phyloP scores from a whole-genome alignment of 2,329 filamentous ascomycete genomes.

The Seiridium cupressi region DNA sequence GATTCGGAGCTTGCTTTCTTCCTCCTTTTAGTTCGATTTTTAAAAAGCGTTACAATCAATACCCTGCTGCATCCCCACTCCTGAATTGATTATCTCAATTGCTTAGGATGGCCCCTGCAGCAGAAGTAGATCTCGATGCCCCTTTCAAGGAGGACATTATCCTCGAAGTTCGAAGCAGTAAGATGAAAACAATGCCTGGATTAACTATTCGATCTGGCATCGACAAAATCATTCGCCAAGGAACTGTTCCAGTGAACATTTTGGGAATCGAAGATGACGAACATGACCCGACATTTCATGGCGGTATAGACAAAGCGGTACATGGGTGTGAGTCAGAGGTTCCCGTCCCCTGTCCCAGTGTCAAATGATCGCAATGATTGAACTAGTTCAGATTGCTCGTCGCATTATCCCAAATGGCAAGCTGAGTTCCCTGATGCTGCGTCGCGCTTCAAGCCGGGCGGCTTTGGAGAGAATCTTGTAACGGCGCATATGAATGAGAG shows the following conservation, averaged over 20 bases:
- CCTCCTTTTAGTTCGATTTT: not conserved
- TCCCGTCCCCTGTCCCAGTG: not conserved
- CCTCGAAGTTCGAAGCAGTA: constrained; percentile 55
- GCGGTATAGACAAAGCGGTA: constrained; percentile 62
- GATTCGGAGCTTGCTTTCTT: not conserved
- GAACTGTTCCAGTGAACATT: constrained; percentile 42
- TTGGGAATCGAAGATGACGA: constrained; percentile 58
- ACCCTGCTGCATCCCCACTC: not conserved
- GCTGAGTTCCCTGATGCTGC: constrained; percentile 49
- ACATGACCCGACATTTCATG: constrained; percentile 61
- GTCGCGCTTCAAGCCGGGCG: constrained; percentile 52
- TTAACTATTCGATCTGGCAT: constrained; percentile 55
- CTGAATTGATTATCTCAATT: not conserved
- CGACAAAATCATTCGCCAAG: constrained; percentile 45
- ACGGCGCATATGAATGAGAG: constrained; percentile 57
- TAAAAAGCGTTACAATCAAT: not conserved
- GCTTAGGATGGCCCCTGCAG: constrained; percentile 18
- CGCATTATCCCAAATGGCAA: constrained; percentile 57
- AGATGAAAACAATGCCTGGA: constrained; percentile 52
- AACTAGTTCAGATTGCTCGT: constrained; percentile 48
- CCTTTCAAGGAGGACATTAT: constrained; percentile 48
- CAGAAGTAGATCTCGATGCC: constrained; percentile 35
- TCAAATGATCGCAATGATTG: not conserved
- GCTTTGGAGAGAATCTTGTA: constrained; percentile 66
- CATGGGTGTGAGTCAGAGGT: constrained; percentile 45